Base-by-base conservation (phyloP, 345 rosid species). In the Combretum micranthum region DNA sequence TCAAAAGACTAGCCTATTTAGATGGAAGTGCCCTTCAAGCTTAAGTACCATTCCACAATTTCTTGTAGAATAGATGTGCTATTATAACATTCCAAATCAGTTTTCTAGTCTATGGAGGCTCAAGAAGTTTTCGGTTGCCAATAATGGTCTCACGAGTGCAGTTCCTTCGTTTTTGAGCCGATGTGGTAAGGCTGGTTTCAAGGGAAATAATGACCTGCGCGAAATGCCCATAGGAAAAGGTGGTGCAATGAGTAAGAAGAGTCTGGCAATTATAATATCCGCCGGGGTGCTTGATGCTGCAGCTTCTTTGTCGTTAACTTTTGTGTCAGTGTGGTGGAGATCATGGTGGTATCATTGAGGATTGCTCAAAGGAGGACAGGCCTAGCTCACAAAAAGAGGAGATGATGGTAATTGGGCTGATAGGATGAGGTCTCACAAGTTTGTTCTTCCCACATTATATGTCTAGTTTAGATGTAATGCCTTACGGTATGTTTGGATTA, bases 281-380 rank as follows among this genome's bases (percentile, higher is more conserved):
- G 96, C 98, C 16, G 98, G 98, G 51, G 67, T 88, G 6, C 75
- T 91, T 56, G 95, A 95, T 15, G 95, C 96, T 44, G 87, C 83
- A 9, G 88, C 75, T 0, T 91, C 98, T 5, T 47, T 88, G 72
- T 55, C n/a, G n/a, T n/a, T n/a, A n/a, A n/a, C n/a, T n/a, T n/a
- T n/a, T n/a, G n/a, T 88, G 65, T 67, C 88, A 32, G 96, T 73
- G 16, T 70, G 84, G 64, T 92, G 86, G 72, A 20, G 88, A 19
- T 92, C 96, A 96, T 92, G 95, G 90, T 88, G 86, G 89, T 77
- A 63, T 63, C 85, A 81, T 72, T 78, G 71, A 79, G 73, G 71
- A 59, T 68, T 73, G 26, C 53, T 17, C 59, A 65, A 53, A 72
- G 63, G 67, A 64, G 67, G 22, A 77, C 52, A 63, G 63, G 64